Conservation (phyloP, 306 rosid genomes). For the Castanopsis chinensis region DNA sequence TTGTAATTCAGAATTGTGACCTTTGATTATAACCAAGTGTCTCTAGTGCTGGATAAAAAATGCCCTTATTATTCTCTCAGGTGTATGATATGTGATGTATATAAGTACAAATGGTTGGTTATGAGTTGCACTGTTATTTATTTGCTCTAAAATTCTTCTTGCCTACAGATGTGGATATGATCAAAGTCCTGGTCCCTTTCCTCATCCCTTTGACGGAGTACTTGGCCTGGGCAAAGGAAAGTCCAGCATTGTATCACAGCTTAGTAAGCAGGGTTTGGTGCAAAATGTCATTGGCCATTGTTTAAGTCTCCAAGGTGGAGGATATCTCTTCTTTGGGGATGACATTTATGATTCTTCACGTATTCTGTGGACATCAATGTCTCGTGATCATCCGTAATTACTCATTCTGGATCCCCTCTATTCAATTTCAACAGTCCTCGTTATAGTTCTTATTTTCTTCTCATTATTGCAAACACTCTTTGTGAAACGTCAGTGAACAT, state of each 20-base stretch:
- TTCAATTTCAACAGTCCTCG: slow-evolving; percentile 1
- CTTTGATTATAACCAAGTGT: too few relatives aligned
- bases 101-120: background rate
- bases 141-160: slow-evolving; percentile 5
- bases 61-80: background rate
- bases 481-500: slow-evolving; percentile 59
- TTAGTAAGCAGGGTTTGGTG: slow-evolving; percentile 59
- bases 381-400: slow-evolving; percentile 53
- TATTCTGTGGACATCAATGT: slow-evolving; percentile 65
- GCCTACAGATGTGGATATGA: slow-evolving; percentile 82
- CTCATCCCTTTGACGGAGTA: slow-evolving; percentile 76
- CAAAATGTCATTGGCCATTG: slow-evolving; percentile 84
- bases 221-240: slow-evolving; percentile 93
- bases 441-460: background rate
- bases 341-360: slow-evolving; percentile 53
- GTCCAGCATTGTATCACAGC: slow-evolving; percentile 75
- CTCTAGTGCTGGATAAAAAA: too few relatives aligned
- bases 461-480: slow-evolving; percentile 8
- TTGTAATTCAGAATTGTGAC: background rate
- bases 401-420: slow-evolving; percentile 17
- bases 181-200: slow-evolving; percentile 60
- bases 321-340: slow-evolving; percentile 79
- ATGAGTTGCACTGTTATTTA: background rate
- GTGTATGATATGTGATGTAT: background rate
- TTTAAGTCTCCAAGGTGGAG: slow-evolving; percentile 79